Conservation (phyloP, 768 basidiomycete genomes). For the Phylloporus sp. region DNA sequence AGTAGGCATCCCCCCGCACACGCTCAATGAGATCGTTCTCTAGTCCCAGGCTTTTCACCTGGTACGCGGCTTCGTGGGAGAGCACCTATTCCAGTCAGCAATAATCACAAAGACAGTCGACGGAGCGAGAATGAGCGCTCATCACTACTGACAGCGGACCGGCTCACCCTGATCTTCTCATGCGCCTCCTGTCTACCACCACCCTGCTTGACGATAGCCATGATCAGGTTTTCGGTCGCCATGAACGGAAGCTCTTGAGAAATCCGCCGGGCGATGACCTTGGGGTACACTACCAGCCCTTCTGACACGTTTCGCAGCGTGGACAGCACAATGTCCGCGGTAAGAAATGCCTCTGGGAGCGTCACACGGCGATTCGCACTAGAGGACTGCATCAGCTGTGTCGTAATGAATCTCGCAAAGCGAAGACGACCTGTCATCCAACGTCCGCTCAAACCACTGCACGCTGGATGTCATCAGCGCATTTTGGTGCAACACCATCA, state of each 20-base stretch:
- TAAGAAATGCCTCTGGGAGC: slow-evolving; percentile 94
- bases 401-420: neutral
- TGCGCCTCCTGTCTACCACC: slow-evolving; percentile 97
- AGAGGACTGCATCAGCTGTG: slow-evolving; percentile 7
- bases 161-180: slow-evolving; percentile 84
- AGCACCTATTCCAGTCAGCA: slow-evolving; percentile 58
- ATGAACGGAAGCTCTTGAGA: slow-evolving; percentile 97
- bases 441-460: slow-evolving; percentile 98
- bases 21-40: slow-evolving; percentile 96
- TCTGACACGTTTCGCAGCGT: slow-evolving; percentile 96
- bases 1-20: slow-evolving; percentile 77
- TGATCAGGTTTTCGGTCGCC: slow-evolving; percentile 99
- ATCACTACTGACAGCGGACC: slow-evolving; percentile 11
- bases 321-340: slow-evolving; percentile 93
- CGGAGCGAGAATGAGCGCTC: slow-evolving; percentile 9
- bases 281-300: slow-evolving; percentile 98
- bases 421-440: slow-evolving; percentile 79
- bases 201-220: slow-evolving; percentile 94
- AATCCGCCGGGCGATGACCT: slow-evolving; percentile 90
- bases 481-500: slow-evolving; percentile 96
- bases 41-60: slow-evolving; percentile 91
- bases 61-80: slow-evolving; percentile 90
- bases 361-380: slow-evolving; percentile 97
- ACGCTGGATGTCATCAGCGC: slow-evolving; percentile 91
- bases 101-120: slow-evolving; percentile 3